Percentiles rank a stretch among this genome's conserved stretches.
These are phyloP conservation scores for Capniomyces stellatus DNA, from an alignment of 371 early-diverging fungal genomes.

Conservation along the genomic window DNA sequence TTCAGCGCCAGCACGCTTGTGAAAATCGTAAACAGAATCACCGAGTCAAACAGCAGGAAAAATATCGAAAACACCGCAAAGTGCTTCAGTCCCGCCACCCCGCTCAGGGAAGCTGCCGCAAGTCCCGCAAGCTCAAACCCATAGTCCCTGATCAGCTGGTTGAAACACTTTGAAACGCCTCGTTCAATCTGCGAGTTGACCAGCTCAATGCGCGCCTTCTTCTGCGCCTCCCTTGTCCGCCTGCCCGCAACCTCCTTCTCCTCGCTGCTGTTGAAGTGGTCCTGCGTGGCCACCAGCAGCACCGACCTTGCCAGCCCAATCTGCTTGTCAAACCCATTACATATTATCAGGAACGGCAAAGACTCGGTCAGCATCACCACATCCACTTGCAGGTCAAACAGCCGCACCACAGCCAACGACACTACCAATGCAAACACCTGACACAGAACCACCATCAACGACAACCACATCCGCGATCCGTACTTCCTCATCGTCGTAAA, in stretches of 20 bases:
- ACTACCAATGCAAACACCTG: constrained; percentile 62
- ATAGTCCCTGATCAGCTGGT: constrained; percentile 54
- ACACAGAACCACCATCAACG: constrained; percentile 29
- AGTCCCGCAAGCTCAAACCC: constrained; percentile 66
- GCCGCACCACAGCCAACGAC: constrained; percentile 43
- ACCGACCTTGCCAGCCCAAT: constrained; percentile 65
- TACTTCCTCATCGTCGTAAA: constrained; percentile 72
- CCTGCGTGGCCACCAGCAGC: constrained; percentile 24
- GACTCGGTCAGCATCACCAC: constrained; percentile 68
- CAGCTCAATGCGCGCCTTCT: not conserved
- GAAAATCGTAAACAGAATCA: constrained; percentile 73
- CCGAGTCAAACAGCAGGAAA: constrained; percentile 60
- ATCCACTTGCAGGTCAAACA: constrained; percentile 48
- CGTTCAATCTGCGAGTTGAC: constrained; percentile 44
- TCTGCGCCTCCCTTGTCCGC: no score
- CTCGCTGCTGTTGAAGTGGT: no score
- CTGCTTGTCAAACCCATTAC: constrained; percentile 84
- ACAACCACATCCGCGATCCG: constrained; percentile 68
- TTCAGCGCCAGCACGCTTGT: constrained; percentile 73
- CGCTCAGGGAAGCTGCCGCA: constrained; percentile 54
- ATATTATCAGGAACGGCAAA: constrained; percentile 78
- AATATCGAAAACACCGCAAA: constrained; percentile 67
- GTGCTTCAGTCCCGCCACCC: constrained; percentile 55
- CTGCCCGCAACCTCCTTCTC: constrained; percentile 2
- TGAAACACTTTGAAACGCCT: constrained; percentile 50